These are phyloP conservation scores for Kalanchoe fedtschenkoi DNA, from an alignment of 164 flowering plant genomes.

Conservation along the genomic window DNA sequence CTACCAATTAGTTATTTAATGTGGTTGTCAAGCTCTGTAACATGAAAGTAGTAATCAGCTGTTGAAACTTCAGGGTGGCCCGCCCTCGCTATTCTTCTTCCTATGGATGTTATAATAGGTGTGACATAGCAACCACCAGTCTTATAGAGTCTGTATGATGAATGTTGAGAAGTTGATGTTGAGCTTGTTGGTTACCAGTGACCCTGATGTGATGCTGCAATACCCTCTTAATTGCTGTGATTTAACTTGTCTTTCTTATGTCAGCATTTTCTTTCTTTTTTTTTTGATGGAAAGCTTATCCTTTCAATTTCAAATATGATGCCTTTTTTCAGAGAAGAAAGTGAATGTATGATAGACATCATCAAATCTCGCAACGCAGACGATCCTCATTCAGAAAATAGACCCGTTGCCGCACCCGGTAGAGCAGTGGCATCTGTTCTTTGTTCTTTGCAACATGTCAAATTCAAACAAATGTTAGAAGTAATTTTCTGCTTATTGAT, in stretches of 20 bases:
- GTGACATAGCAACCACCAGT: neutral
- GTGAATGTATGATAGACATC: neutral
- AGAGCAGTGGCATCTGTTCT: neutral
- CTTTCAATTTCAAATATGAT: neutral
- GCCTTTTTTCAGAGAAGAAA: constrained; percentile 1
- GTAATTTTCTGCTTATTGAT: neutral
- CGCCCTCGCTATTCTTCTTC: too few relatives aligned
- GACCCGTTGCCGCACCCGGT: neutral
- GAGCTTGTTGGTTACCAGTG: neutral
- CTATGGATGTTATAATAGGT: neutral
- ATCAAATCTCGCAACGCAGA: neutral
- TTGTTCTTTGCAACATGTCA: neutral
- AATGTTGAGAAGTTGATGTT: neutral
- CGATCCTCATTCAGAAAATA: neutral
- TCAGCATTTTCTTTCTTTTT: neutral
- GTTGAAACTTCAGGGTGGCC: too few relatives aligned
- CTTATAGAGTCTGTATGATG: neutral
- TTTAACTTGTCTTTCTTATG: neutral
- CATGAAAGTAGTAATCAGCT: too few relatives aligned
- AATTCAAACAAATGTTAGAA: neutral
- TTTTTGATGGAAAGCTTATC: neutral
- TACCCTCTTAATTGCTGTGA: too few relatives aligned
- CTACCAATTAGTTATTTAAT: too few relatives aligned
- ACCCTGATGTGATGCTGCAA: too few relatives aligned
- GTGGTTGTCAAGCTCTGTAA: too few relatives aligned